Conservation (phyloP, 768 basidiomycete species). For the Lyophyllum shimeji region DNA sequence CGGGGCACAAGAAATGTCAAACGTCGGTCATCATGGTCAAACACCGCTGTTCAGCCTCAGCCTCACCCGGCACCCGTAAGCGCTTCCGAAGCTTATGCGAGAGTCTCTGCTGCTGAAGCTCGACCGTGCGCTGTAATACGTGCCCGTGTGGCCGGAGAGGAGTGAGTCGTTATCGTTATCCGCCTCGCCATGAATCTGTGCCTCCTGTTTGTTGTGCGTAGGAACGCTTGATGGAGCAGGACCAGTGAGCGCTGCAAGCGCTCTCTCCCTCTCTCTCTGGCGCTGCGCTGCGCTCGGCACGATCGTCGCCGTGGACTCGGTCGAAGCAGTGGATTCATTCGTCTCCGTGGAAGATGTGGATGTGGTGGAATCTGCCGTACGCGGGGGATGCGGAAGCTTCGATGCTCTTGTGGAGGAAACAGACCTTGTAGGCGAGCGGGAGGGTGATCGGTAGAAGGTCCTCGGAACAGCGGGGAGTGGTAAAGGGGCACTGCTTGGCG, state of each 20-base stretch:
- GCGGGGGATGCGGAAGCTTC: slow-evolving; percentile 2
- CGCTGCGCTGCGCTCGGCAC: not conserved
- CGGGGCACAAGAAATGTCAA: not conserved
- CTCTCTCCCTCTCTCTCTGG: not conserved
- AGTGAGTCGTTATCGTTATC: not conserved
- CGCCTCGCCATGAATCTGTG: not conserved
- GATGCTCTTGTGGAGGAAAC: not conserved
- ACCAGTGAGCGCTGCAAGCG: slow-evolving; percentile 4
- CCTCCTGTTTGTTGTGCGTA: not conserved
- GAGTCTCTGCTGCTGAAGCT: slow-evolving; percentile 5
- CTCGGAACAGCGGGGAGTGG: not conserved
- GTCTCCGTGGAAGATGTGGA: slow-evolving; percentile 2
- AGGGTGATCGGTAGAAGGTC: not conserved
- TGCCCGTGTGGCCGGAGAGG: slow-evolving; percentile 3
- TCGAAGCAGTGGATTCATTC: not conserved
- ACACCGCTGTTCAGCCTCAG: slow-evolving; percentile 4
- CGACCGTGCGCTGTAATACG: slow-evolving; percentile 14
- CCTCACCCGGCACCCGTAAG: slow-evolving; percentile 2
- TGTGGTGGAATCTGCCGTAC: slow-evolving; percentile 7
- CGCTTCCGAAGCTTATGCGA: not conserved
- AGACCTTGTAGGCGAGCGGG: not conserved
- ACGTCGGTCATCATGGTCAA: not conserved
- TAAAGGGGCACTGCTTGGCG: not conserved
- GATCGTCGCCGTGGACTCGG: slow-evolving; percentile 6
- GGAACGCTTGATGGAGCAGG: not conserved